phyloP scores from a whole-genome alignment of 2,329 filamentous ascomycete genomes.

The Aspergillus sp. region DNA sequence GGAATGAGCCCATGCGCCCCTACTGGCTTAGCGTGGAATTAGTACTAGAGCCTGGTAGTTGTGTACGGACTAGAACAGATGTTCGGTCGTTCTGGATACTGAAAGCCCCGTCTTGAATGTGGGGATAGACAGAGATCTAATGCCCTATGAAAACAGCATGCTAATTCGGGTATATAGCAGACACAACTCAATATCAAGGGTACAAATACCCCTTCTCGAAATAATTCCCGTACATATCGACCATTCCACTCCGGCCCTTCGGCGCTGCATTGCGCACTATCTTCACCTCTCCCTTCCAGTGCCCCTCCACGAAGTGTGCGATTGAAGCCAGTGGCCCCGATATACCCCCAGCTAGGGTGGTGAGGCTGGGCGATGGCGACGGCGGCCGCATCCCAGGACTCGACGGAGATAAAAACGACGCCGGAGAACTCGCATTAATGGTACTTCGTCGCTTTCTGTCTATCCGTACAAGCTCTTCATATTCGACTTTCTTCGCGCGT shows the following conservation, averaged over 20 bases:
- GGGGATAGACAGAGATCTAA: too few relatives aligned
- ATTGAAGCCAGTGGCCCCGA: constrained; percentile 25
- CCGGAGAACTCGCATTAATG: constrained; percentile 21
- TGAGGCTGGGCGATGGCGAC: constrained; percentile 16
- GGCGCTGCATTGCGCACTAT: constrained; percentile 50
- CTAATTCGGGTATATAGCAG: not conserved
- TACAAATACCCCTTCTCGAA: constrained; percentile 55
- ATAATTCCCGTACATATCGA: constrained; percentile 55
- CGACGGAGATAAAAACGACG: constrained; percentile 10
- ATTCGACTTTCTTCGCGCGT: constrained; percentile 51
- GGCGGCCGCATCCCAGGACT: constrained; percentile 7
- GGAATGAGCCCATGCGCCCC: too few relatives aligned
- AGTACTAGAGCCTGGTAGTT: too few relatives aligned
- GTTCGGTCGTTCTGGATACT: too few relatives aligned
- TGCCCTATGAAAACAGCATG: too few relatives aligned
- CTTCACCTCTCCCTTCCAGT: constrained; percentile 60
- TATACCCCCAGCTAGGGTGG: constrained; percentile 2
- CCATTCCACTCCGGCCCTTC: constrained; percentile 42
- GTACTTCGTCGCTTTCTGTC: constrained; percentile 24
- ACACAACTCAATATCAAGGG: constrained; percentile 35
- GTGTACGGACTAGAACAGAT: too few relatives aligned
- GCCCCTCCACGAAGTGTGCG: constrained; percentile 51
- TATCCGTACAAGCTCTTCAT: constrained; percentile 36
- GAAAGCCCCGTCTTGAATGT: too few relatives aligned
- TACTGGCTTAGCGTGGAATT: too few relatives aligned